Conservation (phyloP, 129 eudicot genomes). For the Silybum marianum region DNA sequence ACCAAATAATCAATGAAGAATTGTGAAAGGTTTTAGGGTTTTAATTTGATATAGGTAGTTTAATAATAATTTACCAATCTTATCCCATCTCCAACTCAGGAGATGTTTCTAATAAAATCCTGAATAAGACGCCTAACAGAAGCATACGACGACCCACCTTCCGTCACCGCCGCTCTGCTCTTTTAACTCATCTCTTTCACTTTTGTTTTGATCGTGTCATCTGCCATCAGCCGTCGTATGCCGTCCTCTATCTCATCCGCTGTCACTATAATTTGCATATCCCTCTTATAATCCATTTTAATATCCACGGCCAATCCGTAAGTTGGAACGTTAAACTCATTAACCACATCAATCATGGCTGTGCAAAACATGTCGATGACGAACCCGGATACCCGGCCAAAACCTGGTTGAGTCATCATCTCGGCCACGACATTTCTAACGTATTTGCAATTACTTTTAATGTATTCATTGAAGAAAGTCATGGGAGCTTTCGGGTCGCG, state of each 20-base stretch:
- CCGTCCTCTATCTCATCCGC: slow-evolving; percentile 34
- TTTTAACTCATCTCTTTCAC: slow-evolving; percentile 41
- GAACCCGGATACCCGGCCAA: slow-evolving; percentile 6
- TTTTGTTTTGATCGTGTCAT: slow-evolving; percentile 8
- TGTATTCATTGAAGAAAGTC: not conserved
- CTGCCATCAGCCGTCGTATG: slow-evolving; percentile 40
- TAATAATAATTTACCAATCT: no score
- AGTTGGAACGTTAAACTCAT: slow-evolving; percentile 30
- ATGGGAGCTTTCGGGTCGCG: slow-evolving; percentile 17
- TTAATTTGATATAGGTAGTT: no score
- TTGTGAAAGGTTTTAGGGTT: no score
- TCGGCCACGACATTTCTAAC: slow-evolving; percentile 11
- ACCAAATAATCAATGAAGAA: no score
- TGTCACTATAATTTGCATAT: slow-evolving; percentile 16
- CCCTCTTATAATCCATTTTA: slow-evolving; percentile 38
- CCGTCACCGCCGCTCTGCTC: slow-evolving; percentile 38
- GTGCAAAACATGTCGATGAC: slow-evolving; percentile 45
- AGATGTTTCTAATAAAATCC: slow-evolving; percentile 15
- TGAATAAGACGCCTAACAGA: slow-evolving; percentile 24
- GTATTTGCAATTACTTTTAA: slow-evolving; percentile 19
- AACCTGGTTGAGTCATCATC: not conserved
- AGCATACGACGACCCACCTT: slow-evolving; percentile 54
- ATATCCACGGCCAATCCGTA: slow-evolving; percentile 22
- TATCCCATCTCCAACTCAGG: not conserved
- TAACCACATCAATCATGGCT: slow-evolving; percentile 41